A percentile compares a stretch with the other conserved stretches of the same genome.
Evolutionary conservation across 2,329 filamentous ascomycete genomes (phyloP).

Genomic region (Ascocoryne sarcoides): DNA sequence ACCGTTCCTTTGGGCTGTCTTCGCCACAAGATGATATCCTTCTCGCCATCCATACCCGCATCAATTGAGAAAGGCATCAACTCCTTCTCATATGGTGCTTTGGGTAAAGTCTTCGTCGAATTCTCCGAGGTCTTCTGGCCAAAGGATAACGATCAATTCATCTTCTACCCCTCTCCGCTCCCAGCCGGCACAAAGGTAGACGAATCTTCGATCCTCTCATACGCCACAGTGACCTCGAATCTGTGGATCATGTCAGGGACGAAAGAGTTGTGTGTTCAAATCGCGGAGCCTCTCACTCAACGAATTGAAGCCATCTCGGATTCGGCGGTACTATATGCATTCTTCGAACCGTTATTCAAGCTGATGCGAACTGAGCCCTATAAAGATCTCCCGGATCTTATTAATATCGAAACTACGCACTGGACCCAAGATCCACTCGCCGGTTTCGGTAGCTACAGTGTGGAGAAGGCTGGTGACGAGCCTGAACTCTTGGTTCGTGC

Average conservation of each 20-base stretch:
- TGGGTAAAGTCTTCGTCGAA: conserved; percentile 37
- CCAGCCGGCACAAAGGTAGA: conserved; percentile 25
- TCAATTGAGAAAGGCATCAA: conserved; percentile 31
- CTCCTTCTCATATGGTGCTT: conserved; percentile 33
- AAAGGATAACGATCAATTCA: conserved; percentile 37
- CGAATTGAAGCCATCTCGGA: conserved; percentile 35
- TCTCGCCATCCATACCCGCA: conserved; percentile 30
- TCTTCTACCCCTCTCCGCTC: conserved; percentile 34
- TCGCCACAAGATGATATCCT: conserved; percentile 32
- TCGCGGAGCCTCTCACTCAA: conserved; percentile 36
- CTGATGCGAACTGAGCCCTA: conserved; percentile 35
- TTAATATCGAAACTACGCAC: conserved; percentile 35
- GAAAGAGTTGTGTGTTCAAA: conserved; percentile 36
- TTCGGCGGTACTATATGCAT: conserved; percentile 30
- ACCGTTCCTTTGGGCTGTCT: conserved; percentile 33
- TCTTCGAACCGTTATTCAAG: conserved; percentile 37
- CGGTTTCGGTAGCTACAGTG: conserved; percentile 35
- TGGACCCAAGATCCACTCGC: conserved; percentile 36
- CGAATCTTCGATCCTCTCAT: conserved; percentile 32
- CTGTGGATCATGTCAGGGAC: conserved; percentile 35
- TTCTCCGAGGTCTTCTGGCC: conserved; percentile 36
- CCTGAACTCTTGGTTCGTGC: conserved; percentile 30
- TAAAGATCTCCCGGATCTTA: conserved; percentile 32
- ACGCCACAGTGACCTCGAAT: conserved; percentile 36
- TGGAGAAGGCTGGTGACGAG: conserved; percentile 37